phyloP scores from a whole-genome alignment of 2,329 filamentous ascomycete genomes.

The Fusarium dimerum region DNA sequence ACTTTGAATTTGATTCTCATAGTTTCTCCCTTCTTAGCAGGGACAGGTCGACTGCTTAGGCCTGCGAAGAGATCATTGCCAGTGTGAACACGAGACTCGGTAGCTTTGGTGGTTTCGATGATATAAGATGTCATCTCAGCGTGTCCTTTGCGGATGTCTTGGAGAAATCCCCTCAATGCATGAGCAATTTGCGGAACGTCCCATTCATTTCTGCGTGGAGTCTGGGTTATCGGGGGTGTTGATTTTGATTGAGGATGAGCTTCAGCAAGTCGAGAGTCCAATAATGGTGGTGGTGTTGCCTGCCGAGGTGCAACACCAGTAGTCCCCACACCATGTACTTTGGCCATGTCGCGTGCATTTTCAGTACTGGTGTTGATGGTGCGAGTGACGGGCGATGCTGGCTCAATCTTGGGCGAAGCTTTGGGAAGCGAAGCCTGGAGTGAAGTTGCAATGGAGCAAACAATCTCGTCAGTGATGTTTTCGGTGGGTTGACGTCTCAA shows the following conservation, averaged over 20 bases:
- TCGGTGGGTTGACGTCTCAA: slow-evolving; percentile 21
- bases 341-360: slow-evolving; percentile 25
- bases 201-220: slow-evolving; percentile 37
- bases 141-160: slow-evolving; percentile 48
- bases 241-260: slow-evolving; percentile 8
- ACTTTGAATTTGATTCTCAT: slow-evolving; percentile 57
- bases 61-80: slow-evolving; percentile 51
- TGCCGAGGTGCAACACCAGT: slow-evolving; percentile 23
- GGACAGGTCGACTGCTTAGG: slow-evolving; percentile 39
- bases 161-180: slow-evolving; percentile 41
- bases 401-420: slow-evolving; percentile 3
- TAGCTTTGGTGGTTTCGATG: slow-evolving; percentile 46
- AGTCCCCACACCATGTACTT: slow-evolving; percentile 19
- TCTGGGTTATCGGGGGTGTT: slow-evolving; percentile 23
- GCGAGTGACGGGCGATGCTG: slow-evolving; percentile 1
- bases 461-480: slow-evolving; percentile 1
- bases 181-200: slow-evolving; percentile 45
- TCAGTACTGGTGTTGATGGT: slow-evolving; percentile 7
- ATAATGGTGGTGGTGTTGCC: slow-evolving; percentile 21
- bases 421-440: neutral
- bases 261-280: slow-evolving; percentile 13
- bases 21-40: slow-evolving; percentile 39
- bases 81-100: slow-evolving; percentile 41
- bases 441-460: neutral
- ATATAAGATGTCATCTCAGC: slow-evolving; percentile 46